phyloP scores from a whole-genome alignment of 169 alveolate genomes.

The Condylostoma magnum region DNA sequence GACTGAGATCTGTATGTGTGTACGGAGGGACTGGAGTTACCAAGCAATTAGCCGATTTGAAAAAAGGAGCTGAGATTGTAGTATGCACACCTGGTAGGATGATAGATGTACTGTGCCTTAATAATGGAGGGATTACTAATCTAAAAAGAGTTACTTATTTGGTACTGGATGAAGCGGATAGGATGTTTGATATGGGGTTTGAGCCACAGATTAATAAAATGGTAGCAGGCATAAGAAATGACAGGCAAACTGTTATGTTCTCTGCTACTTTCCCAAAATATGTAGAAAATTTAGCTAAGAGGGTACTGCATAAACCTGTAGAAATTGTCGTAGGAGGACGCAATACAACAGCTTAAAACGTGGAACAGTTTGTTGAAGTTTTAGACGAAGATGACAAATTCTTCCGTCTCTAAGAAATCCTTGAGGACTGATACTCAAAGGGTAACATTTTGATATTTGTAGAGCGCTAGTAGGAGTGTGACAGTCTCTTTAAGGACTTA shows the following conservation, averaged over 20 bases:
- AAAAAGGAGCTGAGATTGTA: conserved; percentile 95
- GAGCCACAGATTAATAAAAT: conserved; percentile 96
- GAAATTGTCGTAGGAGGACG: conserved; percentile 80
- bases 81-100: conserved; percentile 98
- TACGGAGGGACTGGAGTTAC: conserved; percentile 96
- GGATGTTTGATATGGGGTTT: conserved; percentile 97
- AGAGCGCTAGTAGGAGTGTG: conserved; percentile 96
- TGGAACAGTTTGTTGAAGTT: conserved; percentile 93
- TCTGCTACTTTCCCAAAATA: conserved; percentile 98
- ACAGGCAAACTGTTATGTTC: conserved; percentile 95
- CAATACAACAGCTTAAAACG: conserved; percentile 84
- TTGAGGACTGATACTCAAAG: conserved; percentile 95
- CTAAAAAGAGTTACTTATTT: conserved; percentile 92
- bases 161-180: conserved; percentile 99
- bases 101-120: conserved; percentile 91
- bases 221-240: conserved; percentile 88
- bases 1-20: conserved; percentile 48
- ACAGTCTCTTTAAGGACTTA: conserved; percentile 89
- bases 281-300: conserved; percentile 94
- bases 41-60: conserved; percentile 86
- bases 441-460: conserved; percentile 96
- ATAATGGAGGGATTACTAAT: conserved; percentile 91
- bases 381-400: conserved; percentile 85
- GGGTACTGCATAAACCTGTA: conserved; percentile 92
- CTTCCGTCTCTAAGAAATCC: conserved; percentile 88